Conservation (phyloP, 345 rosid species). For the Linum trigynum region DNA sequence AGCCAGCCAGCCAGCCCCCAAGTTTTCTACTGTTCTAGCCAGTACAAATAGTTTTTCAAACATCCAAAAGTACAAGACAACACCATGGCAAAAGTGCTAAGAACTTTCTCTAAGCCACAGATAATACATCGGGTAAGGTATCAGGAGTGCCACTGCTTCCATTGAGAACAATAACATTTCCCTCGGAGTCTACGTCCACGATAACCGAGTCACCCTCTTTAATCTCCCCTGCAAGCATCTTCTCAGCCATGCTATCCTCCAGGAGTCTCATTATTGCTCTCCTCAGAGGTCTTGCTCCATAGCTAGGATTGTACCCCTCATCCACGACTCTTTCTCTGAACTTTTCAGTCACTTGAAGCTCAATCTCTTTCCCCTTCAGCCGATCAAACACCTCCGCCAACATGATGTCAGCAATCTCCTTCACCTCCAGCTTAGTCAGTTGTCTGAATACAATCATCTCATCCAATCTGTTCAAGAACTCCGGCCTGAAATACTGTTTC, state of each 20-base stretch:
- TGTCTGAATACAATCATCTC: conserved; percentile 56
- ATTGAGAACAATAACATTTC: conserved; percentile 24
- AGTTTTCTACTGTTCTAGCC: too few species aligned
- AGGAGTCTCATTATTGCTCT: conserved; percentile 47
- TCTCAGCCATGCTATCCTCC: conserved; percentile 51
- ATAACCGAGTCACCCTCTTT: conserved; percentile 41
- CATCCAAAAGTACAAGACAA: too few species aligned
- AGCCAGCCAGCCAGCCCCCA: too few species aligned
- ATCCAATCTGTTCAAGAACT: conserved; percentile 54
- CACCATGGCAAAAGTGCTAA: too few species aligned
- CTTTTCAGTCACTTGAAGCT: conserved; percentile 38
- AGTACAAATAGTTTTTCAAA: too few species aligned
- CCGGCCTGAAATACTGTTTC: conserved; percentile 44
- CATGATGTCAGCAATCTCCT: conserved; percentile 46
- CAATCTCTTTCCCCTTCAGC: conserved; percentile 37
- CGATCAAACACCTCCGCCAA: conserved; percentile 35
- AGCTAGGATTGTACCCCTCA: conserved; percentile 45
- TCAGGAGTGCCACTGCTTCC: conserved; percentile 19
- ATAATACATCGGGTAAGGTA: conserved; percentile 1
- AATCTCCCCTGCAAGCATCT: conserved; percentile 37
- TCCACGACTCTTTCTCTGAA: conserved; percentile 39
- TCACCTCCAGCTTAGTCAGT: conserved; percentile 35
- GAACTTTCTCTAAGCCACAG: not conserved
- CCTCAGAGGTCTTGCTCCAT: conserved; percentile 61
- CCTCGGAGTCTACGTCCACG: conserved; percentile 39